A percentile compares a stretch with the other conserved stretches of the same genome.
Conservation (phyloP, 73 alveolate species). For the Paramecium bursaria region DNA sequence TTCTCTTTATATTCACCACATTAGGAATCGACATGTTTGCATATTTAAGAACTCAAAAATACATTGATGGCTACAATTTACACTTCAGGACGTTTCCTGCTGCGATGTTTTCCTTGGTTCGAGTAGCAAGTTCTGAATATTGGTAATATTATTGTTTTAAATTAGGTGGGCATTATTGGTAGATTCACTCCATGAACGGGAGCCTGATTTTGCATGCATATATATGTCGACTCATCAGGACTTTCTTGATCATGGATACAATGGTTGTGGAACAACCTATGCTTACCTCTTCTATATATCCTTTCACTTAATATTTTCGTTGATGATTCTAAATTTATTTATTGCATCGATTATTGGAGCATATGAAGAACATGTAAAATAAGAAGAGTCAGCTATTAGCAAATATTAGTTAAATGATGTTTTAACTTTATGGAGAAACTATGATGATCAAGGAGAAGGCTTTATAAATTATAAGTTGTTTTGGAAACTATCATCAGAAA, state of each 20-base stretch:
- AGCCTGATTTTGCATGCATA: constrained; percentile 62
- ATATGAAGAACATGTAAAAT: constrained; percentile 65
- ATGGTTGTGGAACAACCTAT: constrained; percentile 65
- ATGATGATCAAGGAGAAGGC: constrained; percentile 68
- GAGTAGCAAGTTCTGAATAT: constrained; percentile 68
- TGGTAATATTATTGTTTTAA: too few species aligned
- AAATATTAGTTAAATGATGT: constrained; percentile 67
- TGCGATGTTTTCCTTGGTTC: constrained; percentile 50
- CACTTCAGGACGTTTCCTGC: constrained; percentile 63
- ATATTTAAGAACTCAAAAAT: constrained; percentile 19
- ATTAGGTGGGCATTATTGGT: constrained; percentile 47
- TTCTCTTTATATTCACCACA: constrained; percentile 53
- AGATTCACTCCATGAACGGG: constrained; percentile 50
- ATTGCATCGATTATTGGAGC: constrained; percentile 65
- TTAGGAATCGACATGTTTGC: constrained; percentile 68
- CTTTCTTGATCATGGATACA: constrained; percentile 54
- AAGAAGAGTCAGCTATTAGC: constrained; percentile 63
- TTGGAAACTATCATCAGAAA: constrained; percentile 69
- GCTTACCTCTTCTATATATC: constrained; percentile 58
- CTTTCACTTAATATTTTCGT: constrained; percentile 64
- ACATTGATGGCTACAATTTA: constrained; percentile 63
- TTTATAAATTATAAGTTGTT: constrained; percentile 61
- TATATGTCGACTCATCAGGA: constrained; percentile 49
- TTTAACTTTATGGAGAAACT: constrained; percentile 57
- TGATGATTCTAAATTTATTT: constrained; percentile 61